Conservation (phyloP, 2,329 filamentous ascomycete species). For the Hypoxylon sp. region DNA sequence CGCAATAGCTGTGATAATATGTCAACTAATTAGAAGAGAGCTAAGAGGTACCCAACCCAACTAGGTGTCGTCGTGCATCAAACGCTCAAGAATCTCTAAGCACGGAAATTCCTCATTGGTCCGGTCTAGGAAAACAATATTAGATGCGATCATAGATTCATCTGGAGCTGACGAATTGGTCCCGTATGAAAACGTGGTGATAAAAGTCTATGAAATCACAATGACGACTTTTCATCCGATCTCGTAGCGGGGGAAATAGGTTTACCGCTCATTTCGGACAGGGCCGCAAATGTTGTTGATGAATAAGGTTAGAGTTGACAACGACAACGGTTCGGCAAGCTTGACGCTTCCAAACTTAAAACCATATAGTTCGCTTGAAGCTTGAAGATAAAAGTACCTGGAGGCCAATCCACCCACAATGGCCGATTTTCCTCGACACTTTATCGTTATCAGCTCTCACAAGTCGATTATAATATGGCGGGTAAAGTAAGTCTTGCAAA, state of each 20-base stretch:
- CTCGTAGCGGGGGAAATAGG: conserved; percentile 24
- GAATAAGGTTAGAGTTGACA: conserved; percentile 40
- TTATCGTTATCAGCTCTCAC: not conserved
- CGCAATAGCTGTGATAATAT: not conserved
- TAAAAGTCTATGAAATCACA: conserved; percentile 27
- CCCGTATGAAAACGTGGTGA: conserved; percentile 8
- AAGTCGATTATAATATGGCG: conserved; percentile 24
- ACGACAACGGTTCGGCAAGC: conserved; percentile 27
- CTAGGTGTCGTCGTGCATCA: not conserved
- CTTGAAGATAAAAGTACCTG: conserved; percentile 29
- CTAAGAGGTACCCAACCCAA: not conserved
- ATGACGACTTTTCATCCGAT: conserved; percentile 39
- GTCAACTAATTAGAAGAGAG: not conserved
- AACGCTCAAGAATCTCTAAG: conserved; percentile 6
- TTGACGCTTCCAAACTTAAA: conserved; percentile 26
- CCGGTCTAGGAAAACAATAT: not conserved
- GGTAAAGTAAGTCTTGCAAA: conserved; percentile 46
- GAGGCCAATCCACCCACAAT: not conserved
- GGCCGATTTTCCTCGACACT: not conserved
- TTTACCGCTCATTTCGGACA: conserved; percentile 32
- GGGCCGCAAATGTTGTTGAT: conserved; percentile 32
- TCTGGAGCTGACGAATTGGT: conserved; percentile 29
- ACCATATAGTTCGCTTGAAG: not conserved
- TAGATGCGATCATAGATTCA: conserved; percentile 3
- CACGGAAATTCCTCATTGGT: conserved; percentile 6